Conservation (phyloP, 2,329 filamentous ascomycete species). For the Myrmaecium sp. region DNA sequence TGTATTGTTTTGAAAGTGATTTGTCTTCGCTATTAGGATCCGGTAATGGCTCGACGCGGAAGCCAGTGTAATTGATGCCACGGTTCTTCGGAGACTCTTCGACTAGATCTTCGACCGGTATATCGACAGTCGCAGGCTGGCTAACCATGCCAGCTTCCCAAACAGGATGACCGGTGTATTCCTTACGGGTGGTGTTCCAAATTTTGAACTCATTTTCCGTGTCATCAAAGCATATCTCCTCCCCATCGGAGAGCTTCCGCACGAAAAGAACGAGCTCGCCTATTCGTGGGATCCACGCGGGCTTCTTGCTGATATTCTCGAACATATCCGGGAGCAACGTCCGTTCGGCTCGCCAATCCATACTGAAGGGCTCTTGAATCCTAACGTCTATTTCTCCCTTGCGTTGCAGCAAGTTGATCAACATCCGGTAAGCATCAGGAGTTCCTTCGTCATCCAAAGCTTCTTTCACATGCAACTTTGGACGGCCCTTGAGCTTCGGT, state of each 20-base stretch:
- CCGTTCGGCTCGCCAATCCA: constrained; percentile 40
- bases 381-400: constrained; percentile 23
- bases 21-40: constrained; percentile 34
- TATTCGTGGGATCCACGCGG: constrained; percentile 34
- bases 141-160: constrained; percentile 43
- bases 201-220: constrained; percentile 10
- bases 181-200: constrained; percentile 5
- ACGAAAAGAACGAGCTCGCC: constrained; percentile 42
- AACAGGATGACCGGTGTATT: constrained; percentile 22
- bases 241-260: constrained; percentile 13
- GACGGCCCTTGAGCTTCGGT: constrained; percentile 6
- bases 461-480: too few species aligned
- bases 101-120: constrained; percentile 29
- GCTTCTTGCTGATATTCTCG: constrained; percentile 24
- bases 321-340: constrained; percentile 25
- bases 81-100: constrained; percentile 21
- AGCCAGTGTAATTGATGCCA: constrained; percentile 34
- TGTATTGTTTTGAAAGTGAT: constrained; percentile 33
- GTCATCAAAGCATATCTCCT: constrained; percentile 15
- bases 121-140: constrained; percentile 29
- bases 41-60: constrained; percentile 40
- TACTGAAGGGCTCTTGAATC: constrained; percentile 32
- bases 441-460: constrained; percentile 38
- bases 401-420: constrained; percentile 31
- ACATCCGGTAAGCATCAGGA: constrained; percentile 34